Conservation (phyloP, 768 basidiomycete genomes). For the Hydnomerulius pinastri region DNA sequence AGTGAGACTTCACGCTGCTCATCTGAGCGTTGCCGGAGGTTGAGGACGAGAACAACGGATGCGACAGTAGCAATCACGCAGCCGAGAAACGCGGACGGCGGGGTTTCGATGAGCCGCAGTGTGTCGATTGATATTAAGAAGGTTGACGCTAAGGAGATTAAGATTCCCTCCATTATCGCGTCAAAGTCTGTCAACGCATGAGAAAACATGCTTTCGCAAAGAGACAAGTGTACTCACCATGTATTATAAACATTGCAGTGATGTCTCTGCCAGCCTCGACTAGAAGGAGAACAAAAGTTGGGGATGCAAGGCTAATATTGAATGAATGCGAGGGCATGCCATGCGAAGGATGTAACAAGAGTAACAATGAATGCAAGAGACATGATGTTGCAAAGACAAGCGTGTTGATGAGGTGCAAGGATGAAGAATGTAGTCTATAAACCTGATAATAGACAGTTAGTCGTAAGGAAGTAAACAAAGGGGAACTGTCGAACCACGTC, state of each 20-base stretch:
- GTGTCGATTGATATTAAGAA: conserved; percentile 18
- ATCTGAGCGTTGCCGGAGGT: background rate
- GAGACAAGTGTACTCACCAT: conserved; percentile 17
- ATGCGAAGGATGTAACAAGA: conserved; percentile 7
- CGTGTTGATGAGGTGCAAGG: conserved; percentile 24
- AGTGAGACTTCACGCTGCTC: conserved; percentile 9
- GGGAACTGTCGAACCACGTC: conserved; percentile 23
- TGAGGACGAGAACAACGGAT: conserved; percentile 11
- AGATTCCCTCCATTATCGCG: conserved; percentile 27
- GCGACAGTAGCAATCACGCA: conserved; percentile 22
- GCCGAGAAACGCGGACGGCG: conserved; percentile 19
- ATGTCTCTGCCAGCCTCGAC: conserved; percentile 21
- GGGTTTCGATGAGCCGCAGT: conserved; percentile 5
- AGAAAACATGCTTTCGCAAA: background rate
- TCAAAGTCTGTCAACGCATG: conserved; percentile 30
- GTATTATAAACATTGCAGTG: conserved; percentile 21
- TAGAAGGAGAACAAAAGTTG: conserved; percentile 12
- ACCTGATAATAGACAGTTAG: conserved; percentile 17
- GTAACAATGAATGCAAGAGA: conserved; percentile 16
- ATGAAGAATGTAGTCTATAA: conserved; percentile 17
- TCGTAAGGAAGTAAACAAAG: background rate
- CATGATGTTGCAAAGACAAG: conserved; percentile 24
- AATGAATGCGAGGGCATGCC: conserved; percentile 6
- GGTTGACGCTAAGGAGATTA: conserved; percentile 21
- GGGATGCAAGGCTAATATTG: conserved; percentile 7